Conservation (phyloP, 106 monocot genomes). For the Iris macrosiphon region DNA sequence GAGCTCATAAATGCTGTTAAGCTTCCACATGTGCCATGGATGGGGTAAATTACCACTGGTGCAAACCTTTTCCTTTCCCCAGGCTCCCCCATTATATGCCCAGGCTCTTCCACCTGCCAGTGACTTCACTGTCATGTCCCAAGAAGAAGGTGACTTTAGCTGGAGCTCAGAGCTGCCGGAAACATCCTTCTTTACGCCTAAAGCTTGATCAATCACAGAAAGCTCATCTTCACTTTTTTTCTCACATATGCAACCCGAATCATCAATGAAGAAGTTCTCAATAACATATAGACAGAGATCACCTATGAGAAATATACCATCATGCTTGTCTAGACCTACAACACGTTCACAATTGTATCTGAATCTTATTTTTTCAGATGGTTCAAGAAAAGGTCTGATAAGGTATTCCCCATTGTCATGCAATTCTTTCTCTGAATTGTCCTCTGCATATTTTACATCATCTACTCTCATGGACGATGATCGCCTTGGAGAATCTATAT, state of each 20-base stretch:
- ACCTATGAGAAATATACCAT: slow-evolving; percentile 97
- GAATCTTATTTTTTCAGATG: slow-evolving; percentile 79
- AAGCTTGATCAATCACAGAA: slow-evolving; percentile 95
- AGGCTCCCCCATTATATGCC: slow-evolving; percentile 99
- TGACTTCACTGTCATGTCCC: slow-evolving; percentile 41
- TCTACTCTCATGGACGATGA: slow-evolving; percentile 48
- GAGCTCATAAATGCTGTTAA: slow-evolving; percentile 94
- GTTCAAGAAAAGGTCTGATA: slow-evolving; percentile 91
- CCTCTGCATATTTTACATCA: slow-evolving; percentile 44
- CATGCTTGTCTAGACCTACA: slow-evolving; percentile 96
- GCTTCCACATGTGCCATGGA: slow-evolving; percentile 99
- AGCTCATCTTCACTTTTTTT: slow-evolving; percentile 81
- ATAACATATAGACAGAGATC: slow-evolving; percentile 86
- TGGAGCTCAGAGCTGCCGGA: slow-evolving; percentile 57
- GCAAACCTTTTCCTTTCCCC: slow-evolving; percentile 94
- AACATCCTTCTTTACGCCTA: slow-evolving; percentile 91
- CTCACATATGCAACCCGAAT: slow-evolving; percentile 88
- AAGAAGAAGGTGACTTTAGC: slow-evolving; percentile 62
- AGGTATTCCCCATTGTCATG: slow-evolving; percentile 98
- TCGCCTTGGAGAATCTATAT: slow-evolving; percentile 65
- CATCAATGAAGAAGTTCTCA: slow-evolving; percentile 97
- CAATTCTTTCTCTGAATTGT: slow-evolving; percentile 72
- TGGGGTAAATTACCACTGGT: slow-evolving; percentile 80
- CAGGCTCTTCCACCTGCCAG: slow-evolving; percentile 91
- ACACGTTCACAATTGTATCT: slow-evolving; percentile 98